Evolutionary conservation across 805 yeast species (phyloP), one percentile per base, ranked within the genome.

Genomic region (Barnettozyma wickerhamii): DNA sequence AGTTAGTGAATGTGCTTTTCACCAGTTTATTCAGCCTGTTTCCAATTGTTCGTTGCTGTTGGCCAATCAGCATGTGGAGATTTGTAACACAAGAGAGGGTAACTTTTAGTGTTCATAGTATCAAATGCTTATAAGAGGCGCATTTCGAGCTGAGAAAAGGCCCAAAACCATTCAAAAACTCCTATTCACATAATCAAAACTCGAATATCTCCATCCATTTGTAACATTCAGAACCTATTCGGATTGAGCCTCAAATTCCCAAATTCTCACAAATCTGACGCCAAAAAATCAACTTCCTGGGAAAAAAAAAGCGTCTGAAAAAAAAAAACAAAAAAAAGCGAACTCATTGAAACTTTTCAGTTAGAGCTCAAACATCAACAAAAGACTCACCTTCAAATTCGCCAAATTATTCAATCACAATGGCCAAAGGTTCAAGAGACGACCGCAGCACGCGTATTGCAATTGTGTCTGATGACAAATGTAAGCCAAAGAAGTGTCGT

Each of bases 401-500:
- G 7, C 4, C 17, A 38, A 4, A 20, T 3, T n/a, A n/a, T 21
- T 29, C 33, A 21, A 36, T n/a, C 13, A 12, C 24, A 12, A 29
- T 32, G 41, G 44, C 41, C 9, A 37, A 21, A 28, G 38, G 30
- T 10, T 35, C 33, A 27, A 34, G 32, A 9, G 33, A 35, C 18
- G 39, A 31, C 17, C 26, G 19, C 17, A 40, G 36, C 58, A 71
- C 84, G 19, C 90, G 99, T 85, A 90, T 93, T 64, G 99, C 99
- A 51, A 90, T 93, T 68, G 95, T 93, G 65, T 81, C 83, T 43
- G 80, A 79, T 35, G 99, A 93, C 75, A 89, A 77, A 68, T 93
- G 99, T 74, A 93, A 93, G 65, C 99, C 99, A 41, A 91, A 89
- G 72, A 88, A 93, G 65, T 93, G 99, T 71, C 90, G 95, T 64